These are phyloP conservation scores for Barbatosphaeria neglecta DNA, from an alignment of 495 filamentous ascomycete species.

Conservation along the genomic window DNA sequence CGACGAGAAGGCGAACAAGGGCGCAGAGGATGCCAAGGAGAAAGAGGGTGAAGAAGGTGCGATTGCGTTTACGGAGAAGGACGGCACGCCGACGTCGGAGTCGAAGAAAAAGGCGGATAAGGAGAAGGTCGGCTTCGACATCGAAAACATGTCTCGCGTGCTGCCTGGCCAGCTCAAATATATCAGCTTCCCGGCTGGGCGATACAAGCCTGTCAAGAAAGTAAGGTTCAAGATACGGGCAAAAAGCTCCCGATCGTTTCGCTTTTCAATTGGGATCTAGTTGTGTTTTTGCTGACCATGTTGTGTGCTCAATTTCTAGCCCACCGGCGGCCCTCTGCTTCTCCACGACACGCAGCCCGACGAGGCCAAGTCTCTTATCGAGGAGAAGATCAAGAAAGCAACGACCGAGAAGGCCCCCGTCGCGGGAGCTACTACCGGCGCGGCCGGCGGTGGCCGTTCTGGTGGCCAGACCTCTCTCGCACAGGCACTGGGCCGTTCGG, in stretches of 20 bases:
- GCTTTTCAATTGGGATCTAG: too few relatives aligned
- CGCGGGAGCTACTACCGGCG: conserved; percentile 22
- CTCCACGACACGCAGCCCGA: conserved; percentile 74
- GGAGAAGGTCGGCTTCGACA: conserved; percentile 90
- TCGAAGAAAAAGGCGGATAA: conserved; percentile 81
- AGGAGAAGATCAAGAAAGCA: conserved; percentile 75
- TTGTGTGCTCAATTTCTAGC: too few relatives aligned
- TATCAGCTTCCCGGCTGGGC: conserved; percentile 74
- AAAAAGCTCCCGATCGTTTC: conserved; percentile 1
- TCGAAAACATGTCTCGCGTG: conserved; percentile 94
- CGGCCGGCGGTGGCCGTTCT: conserved; percentile 7
- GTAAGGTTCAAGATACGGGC: conserved; percentile 36
- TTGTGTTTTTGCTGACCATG: too few relatives aligned
- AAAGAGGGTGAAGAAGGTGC: conserved; percentile 39
- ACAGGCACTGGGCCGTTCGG: conserved; percentile 2
- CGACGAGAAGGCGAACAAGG: conserved; percentile 47
- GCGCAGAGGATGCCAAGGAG: conserved; percentile 49
- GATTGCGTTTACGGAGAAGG: conserved; percentile 39
- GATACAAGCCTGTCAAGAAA: conserved; percentile 94
- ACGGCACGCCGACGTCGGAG: conserved; percentile 32
- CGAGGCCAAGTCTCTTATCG: conserved; percentile 66
- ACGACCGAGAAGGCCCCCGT: conserved; percentile 52
- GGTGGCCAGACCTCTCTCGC: conserved; percentile 7
- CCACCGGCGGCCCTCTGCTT: conserved; percentile 87
- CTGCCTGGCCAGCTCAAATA: conserved; percentile 90